Percentiles rank a stretch among this genome's conserved stretches.
Conservation (phyloP, 441 rosid genomes). For the Gossypium schwendimanii region DNA sequence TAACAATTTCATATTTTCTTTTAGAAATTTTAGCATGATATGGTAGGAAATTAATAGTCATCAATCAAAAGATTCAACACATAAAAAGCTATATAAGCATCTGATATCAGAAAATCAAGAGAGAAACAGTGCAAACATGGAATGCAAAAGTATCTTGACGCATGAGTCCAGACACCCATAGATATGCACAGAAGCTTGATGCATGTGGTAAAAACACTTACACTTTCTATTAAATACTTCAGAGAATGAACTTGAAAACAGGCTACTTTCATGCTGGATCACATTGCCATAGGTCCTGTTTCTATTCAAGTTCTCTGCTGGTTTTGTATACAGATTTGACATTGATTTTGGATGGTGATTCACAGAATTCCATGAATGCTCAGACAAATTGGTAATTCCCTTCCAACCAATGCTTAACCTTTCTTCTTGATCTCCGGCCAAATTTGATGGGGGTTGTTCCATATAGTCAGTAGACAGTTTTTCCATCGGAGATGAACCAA, state of each 20-base stretch:
- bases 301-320: conserved; percentile 28
- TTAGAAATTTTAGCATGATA: background rate
- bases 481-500: conserved; percentile 36
- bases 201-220: conserved; percentile 22
- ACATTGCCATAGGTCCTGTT: conserved; percentile 21
- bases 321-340: conserved; percentile 30
- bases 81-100: background rate
- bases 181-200: background rate
- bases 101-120: conserved; percentile 2
- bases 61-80: background rate
- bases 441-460: conserved; percentile 30
- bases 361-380: conserved; percentile 30
- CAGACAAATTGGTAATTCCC: conserved; percentile 27
- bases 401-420: conserved; percentile 30
- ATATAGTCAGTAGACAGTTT: conserved; percentile 22
- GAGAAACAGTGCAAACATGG: background rate
- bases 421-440: conserved; percentile 28
- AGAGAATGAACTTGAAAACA: conserved; percentile 63
- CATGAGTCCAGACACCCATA: background rate
- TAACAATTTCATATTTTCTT: background rate
- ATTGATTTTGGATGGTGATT: conserved; percentile 30
- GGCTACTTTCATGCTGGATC: conserved; percentile 58
- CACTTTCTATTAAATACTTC: conserved; percentile 47
- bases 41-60: background rate
- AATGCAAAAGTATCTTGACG: background rate